phyloP scores from a whole-genome alignment of 1,284 basidiomycete species.

The Microbotryum lychnidis-dioicae region DNA sequence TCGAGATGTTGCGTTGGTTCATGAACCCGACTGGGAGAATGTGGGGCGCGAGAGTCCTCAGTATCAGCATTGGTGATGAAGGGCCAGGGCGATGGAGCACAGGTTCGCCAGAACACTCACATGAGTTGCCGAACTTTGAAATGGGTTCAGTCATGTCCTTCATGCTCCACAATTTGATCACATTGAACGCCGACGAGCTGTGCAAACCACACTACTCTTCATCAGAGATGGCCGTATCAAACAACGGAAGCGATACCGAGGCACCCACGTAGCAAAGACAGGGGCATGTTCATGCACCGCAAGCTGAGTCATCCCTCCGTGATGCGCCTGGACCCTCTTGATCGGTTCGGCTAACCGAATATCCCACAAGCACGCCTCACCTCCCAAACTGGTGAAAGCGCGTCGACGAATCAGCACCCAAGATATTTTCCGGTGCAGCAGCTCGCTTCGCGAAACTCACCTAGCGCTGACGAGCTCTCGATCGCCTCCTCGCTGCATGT shows the following conservation, averaged over 20 bases:
- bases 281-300: conserved; percentile 79
- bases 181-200: conserved; percentile 26
- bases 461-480: conserved; percentile 82
- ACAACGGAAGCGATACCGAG: background rate
- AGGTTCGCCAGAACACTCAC: conserved; percentile 6
- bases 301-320: conserved; percentile 69
- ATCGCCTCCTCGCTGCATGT: conserved; percentile 66
- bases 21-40: conserved; percentile 13
- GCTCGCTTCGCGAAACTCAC: conserved; percentile 45
- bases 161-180: conserved; percentile 36
- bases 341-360: conserved; percentile 62
- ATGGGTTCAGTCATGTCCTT: conserved; percentile 28
- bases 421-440: too few species aligned
- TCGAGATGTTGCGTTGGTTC: conserved; percentile 6
- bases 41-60: too few species aligned
- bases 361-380: conserved; percentile 89
- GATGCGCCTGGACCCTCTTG: conserved; percentile 59
- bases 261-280: conserved; percentile 75
- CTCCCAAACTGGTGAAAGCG: conserved; percentile 58
- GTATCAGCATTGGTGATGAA: background rate
- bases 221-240: background rate
- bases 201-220: background rate
- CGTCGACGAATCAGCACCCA: background rate
- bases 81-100: too few species aligned
- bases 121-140: conserved; percentile 33